These are phyloP conservation scores for Eucalyptus pauciflora DNA, from an alignment of 345 rosid species.

Conservation along the genomic window DNA sequence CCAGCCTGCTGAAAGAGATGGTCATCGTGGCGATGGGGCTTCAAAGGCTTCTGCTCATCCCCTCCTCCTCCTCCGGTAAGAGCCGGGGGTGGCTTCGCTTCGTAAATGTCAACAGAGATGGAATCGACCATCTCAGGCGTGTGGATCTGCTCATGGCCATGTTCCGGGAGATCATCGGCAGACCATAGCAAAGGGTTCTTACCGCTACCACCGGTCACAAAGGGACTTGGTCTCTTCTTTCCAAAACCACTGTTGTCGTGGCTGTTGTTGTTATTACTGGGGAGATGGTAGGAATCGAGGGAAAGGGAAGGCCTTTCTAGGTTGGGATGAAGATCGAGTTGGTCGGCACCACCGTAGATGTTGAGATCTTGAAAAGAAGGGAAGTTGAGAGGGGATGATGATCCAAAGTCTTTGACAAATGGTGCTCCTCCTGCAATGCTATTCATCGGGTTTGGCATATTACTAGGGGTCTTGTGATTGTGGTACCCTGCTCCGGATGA, in stretches of 20 bases:
- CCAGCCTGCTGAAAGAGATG: constrained; percentile 31
- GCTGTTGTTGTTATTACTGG: constrained; percentile 5
- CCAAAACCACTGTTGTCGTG: constrained; percentile 25
- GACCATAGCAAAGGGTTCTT: constrained; percentile 78
- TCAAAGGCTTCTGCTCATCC: constrained; percentile 23
- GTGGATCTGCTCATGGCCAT: constrained; percentile 30
- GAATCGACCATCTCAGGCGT: constrained; percentile 54
- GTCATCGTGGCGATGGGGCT: constrained; percentile 54
- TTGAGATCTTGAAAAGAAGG: constrained; percentile 92
- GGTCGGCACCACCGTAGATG: constrained; percentile 54
- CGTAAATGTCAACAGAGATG: constrained; percentile 54
- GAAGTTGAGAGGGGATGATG: constrained; percentile 33
- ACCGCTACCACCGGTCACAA: constrained; percentile 26
- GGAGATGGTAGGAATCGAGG: not conserved
- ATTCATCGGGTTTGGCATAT: not conserved
- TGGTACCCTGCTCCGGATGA: constrained; percentile 28
- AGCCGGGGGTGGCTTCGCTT: constrained; percentile 50
- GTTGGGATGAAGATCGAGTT: constrained; percentile 36
- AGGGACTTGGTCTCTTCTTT: constrained; percentile 58
- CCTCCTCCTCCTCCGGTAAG: constrained; percentile 12
- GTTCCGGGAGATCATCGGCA: constrained; percentile 62
- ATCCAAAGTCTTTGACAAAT: not conserved
- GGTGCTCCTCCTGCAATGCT: not conserved
- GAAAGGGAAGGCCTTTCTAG: constrained; percentile 49
- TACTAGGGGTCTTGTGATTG: not conserved